Base-by-base conservation (phyloP, 2,329 filamentous ascomycete genomes). In the Sarocladium strictum region DNA sequence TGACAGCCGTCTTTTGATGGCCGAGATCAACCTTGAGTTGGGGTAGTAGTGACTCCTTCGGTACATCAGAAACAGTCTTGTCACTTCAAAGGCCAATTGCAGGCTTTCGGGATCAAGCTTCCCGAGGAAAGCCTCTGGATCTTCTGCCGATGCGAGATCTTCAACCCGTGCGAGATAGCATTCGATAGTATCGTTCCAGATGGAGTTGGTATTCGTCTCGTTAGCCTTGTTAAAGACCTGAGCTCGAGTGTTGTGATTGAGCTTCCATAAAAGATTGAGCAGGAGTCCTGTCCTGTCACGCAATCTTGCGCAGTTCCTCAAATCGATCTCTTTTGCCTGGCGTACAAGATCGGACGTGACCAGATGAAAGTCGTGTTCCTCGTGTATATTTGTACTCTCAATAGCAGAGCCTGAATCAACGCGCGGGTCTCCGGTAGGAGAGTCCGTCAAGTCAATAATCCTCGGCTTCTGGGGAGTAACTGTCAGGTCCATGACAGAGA, bases 221-320 rank as follows among this genome's bases (percentile, higher is more conserved):
- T 51, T 24, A 5, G 47, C 47, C 23, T 32, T 35, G 10, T 26
- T 29, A 51, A 51, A 51, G 15, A 51, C 19, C n/a, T 14, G 17
- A 3, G 3, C 12, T 11, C 47, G 47, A 23, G 17, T 19, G 3
- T 19, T 23, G 15, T 51, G 47, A 35, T 17, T 15, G 12, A 33
- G 26, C n/a, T 51, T 35, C 47, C 47, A 51, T n/a, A 51, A 15
- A 35, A 23, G 29, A n/a, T n/a, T 33, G 23, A 51, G 27, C 27
- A 51, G 29, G 2, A 51, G 33, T 3, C 47, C 47, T 5, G 5
- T 23, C n/a, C 23, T 51, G 27, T 29, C 47, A n/a, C 35, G 47
- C 5, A 17, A 21, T 6, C 14, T 14, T 17, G 4, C 23, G 27
- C 12, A 51, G 3, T 33, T 21, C 15, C 23, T 51, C 15, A 29